Percentiles rank a stretch among this genome's conserved stretches.
phyloP scores from a whole-genome alignment of 2,329 filamentous ascomycete species.

The Diaporthe sp. region DNA sequence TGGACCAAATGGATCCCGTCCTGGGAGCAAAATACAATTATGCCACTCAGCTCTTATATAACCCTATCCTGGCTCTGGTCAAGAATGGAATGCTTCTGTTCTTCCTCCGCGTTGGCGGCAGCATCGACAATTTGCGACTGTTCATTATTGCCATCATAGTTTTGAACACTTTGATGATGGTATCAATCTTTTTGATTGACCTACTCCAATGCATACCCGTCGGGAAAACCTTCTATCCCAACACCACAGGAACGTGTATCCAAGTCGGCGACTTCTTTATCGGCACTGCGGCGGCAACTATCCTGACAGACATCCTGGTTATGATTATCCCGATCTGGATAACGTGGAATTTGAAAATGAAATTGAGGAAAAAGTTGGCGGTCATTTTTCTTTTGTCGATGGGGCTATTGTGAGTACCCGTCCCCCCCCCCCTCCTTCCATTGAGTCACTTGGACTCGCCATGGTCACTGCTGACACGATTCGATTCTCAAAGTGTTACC shows the following conservation, averaged over 20 bases:
- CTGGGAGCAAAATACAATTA: slow-evolving; percentile 44
- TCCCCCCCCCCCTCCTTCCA: neutral
- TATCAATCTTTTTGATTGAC: slow-evolving; percentile 44
- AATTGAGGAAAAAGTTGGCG: slow-evolving; percentile 47
- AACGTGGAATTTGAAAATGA: slow-evolving; percentile 47
- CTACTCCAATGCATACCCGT: slow-evolving; percentile 49
- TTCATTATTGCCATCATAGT: slow-evolving; percentile 44
- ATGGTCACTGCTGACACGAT: neutral
- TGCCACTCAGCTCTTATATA: slow-evolving; percentile 54
- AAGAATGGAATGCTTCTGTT: slow-evolving; percentile 58
- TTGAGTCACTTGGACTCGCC: no score
- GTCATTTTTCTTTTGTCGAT: slow-evolving; percentile 45
- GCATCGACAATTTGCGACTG: slow-evolving; percentile 47
- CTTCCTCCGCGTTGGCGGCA: slow-evolving; percentile 52
- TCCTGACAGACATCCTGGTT: slow-evolving; percentile 53
- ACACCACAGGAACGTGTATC: slow-evolving; percentile 51
- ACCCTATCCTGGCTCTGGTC: slow-evolving; percentile 56
- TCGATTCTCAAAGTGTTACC: neutral
- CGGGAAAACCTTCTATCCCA: slow-evolving; percentile 32
- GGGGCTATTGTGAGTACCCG: slow-evolving; percentile 14
- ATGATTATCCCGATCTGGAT: slow-evolving; percentile 49
- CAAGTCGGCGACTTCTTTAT: slow-evolving; percentile 46
- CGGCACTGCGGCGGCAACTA: slow-evolving; percentile 48
- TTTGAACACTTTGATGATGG: slow-evolving; percentile 44
- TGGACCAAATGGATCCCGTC: slow-evolving; percentile 34